Evolutionary conservation across 2,329 filamentous ascomycete species (phyloP), one percentile per base, ranked within the genome.

Genomic region (Hymenoscyphus salicellus): DNA sequence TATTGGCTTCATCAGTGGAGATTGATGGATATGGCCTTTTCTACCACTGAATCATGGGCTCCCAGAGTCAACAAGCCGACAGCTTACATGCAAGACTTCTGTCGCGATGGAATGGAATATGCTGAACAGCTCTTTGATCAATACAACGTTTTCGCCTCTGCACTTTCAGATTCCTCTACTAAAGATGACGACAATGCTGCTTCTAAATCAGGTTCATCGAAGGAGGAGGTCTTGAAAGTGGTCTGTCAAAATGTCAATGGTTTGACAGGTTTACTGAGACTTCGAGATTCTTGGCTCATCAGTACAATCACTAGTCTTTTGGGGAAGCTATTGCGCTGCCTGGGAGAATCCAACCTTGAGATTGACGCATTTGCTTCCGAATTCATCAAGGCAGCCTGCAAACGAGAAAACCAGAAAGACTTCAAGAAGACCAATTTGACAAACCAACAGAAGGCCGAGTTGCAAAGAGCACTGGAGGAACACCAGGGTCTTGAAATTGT

Each of bases 61-160:
- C 80, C 67, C 43, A 67, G 70, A 58, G 79, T 91, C n/a, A 81
- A 87, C 64, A 84, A 83, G 58, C 79, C 63, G 77, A 82, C 63
- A 76, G 61, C 68, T 23, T 82, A 86, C 62, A 93, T 99, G 91
- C 89, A 93, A 72, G 89, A 97, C 64, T 97, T 98, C 73, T 97
- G 93, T 74, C 89, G 95, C 69, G 92, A 97, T 74, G 91, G 91
- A 16, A 99, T 99, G 86, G 92, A 98, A 72, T 91, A 97, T 73
- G 93, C 94, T 0, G 91, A 96, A 73, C 84, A 86, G 41, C 83
- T 97, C 1, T 91, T 98, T 73, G 88, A 91, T 49, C 89, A 97
- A 71, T 95, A 96, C 75, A 89, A 88, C 60, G 84, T 97, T 65
- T 88, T 99, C 68, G 86, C 91, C 1, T 73, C 73, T 62, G 77